Conservation (phyloP, 148 eudicot species). For the Rheum nobile region DNA sequence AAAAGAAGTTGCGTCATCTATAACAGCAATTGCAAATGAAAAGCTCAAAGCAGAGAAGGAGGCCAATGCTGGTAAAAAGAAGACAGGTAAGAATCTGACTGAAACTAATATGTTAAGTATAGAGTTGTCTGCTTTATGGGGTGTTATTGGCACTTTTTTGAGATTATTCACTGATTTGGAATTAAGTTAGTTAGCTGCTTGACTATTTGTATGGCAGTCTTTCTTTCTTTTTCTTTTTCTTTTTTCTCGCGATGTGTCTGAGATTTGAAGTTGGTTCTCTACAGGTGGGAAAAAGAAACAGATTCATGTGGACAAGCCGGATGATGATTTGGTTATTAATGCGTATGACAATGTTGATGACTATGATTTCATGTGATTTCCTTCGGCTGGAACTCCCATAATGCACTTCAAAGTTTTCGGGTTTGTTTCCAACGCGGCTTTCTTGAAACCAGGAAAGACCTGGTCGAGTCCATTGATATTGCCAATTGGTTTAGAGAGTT, state of each 20-base stretch:
- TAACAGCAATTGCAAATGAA: constrained; percentile 91
- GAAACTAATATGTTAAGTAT: background rate
- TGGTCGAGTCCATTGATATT: background rate
- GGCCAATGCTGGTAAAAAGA: constrained; percentile 95
- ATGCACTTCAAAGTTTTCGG: background rate
- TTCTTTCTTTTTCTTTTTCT: no score
- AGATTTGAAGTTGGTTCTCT: background rate
- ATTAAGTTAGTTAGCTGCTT: background rate
- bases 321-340: constrained; percentile 53
- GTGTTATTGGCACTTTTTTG: background rate
- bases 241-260: no score
- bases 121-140: background rate
- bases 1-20: constrained; percentile 81
- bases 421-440: background rate
- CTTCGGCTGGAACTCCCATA: background rate
- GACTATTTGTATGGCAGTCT: background rate
- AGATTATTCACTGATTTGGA: background rate
- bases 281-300: constrained; percentile 82
- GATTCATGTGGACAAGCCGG: constrained; percentile 62
- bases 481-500: background rate
- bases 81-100: constrained; percentile 1
- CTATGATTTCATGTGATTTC: constrained; percentile 73
- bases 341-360: constrained; percentile 59
- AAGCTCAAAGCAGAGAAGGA: constrained; percentile 94
- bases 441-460: background rate